Evolutionary conservation across 495 filamentous ascomycete species (phyloP).

Genomic region (Aspergillus biplanus): DNA sequence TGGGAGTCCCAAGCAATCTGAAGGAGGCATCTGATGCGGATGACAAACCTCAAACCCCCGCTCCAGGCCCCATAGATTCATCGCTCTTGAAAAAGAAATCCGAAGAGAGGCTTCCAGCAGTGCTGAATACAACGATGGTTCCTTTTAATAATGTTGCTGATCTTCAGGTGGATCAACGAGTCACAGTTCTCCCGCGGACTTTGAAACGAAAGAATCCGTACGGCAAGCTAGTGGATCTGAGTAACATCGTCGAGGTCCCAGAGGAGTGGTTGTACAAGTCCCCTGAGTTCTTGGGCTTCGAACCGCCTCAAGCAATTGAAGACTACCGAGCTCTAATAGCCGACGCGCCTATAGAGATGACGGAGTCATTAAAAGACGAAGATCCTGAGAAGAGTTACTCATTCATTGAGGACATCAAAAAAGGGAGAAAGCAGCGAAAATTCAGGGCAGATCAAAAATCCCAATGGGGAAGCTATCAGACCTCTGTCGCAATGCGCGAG

Average conservation of each 20-base stretch:
- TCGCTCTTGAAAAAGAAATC: too few relatives aligned
- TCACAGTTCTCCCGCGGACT: conserved; percentile 8
- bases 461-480: too few relatives aligned
- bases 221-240: conserved; percentile 14
- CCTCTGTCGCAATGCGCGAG: not conserved
- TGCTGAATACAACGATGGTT: too few relatives aligned
- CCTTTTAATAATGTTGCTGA: not conserved
- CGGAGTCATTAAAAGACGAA: too few relatives aligned
- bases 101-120: too few relatives aligned
- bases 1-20: too few relatives aligned
- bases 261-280: conserved; percentile 20
- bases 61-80: too few relatives aligned
- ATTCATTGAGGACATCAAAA: conserved; percentile 12
- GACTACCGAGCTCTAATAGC: not conserved
- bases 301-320: conserved; percentile 1
- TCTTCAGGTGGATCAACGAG: not conserved
- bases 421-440: conserved; percentile 16
- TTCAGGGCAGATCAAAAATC: not conserved
- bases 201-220: conserved; percentile 16
- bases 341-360: too few relatives aligned
- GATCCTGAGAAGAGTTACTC: not conserved
- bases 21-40: too few relatives aligned
- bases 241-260: conserved; percentile 17
- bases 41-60: too few relatives aligned
- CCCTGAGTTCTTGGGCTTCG: conserved; percentile 10